These are phyloP conservation scores for Fomitopsis pulvina DNA, from an alignment of 768 basidiomycete species.

Conservation along the genomic window DNA sequence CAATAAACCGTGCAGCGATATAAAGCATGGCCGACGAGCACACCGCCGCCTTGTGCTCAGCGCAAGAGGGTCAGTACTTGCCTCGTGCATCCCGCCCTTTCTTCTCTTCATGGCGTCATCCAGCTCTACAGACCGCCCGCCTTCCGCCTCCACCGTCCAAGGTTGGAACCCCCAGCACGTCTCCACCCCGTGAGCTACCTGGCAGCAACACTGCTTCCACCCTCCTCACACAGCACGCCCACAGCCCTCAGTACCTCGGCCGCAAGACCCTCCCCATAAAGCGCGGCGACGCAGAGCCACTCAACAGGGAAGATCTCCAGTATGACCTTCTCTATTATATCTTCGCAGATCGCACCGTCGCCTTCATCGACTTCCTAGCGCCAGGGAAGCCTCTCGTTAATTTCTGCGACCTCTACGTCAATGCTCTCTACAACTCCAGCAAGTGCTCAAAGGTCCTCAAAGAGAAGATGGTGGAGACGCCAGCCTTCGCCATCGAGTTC, in stretches of 20 bases:
- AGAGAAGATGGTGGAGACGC: constrained; percentile 81
- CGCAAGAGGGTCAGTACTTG: constrained; percentile 21
- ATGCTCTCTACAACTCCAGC: constrained; percentile 70
- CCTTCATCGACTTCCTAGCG: constrained; percentile 60
- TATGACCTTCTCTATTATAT: constrained; percentile 78
- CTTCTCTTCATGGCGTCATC: constrained; percentile 26
- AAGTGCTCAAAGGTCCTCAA: constrained; percentile 86
- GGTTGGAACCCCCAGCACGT: constrained; percentile 23
- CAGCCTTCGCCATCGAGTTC: constrained; percentile 71
- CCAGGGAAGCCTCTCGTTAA: constrained; percentile 47
- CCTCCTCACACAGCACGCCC: constrained; percentile 52
- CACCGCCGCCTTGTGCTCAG: constrained; percentile 16
- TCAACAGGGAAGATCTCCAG: constrained; percentile 81
- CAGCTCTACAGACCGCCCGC: constrained; percentile 21
- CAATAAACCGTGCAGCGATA: constrained; percentile 5
- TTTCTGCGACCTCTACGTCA: constrained; percentile 81
- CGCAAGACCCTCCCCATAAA: constrained; percentile 72
- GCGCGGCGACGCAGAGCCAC: constrained; percentile 74
- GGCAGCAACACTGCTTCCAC: background rate
- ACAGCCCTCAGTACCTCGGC: constrained; percentile 31
- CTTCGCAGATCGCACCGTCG: constrained; percentile 60
- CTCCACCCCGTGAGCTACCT: constrained; percentile 21
- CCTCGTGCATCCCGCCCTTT: constrained; percentile 23
- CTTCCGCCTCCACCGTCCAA: constrained; percentile 15
- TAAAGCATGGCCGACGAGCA: constrained; percentile 7